phyloP scores from a whole-genome alignment of 768 basidiomycete species.

The Trametes maxima region DNA sequence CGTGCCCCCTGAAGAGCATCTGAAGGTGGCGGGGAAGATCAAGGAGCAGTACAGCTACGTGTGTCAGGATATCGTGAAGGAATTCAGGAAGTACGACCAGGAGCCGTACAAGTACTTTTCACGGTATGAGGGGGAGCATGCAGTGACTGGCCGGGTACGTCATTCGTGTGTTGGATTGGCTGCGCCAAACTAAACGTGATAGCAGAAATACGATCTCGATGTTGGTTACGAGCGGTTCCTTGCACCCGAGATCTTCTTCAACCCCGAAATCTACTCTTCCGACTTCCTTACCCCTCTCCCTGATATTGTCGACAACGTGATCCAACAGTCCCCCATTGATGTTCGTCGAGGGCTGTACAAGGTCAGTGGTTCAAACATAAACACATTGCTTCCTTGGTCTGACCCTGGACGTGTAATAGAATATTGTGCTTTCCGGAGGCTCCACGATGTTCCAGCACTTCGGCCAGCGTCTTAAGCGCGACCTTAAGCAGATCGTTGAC shows the following conservation, averaged over 20 bases:
- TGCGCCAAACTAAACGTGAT: neutral
- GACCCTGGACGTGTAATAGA: conserved; percentile 70
- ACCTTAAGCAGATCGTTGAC: conserved; percentile 93
- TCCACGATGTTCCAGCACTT: conserved; percentile 99
- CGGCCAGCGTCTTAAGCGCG: conserved; percentile 93
- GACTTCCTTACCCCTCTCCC: conserved; percentile 97
- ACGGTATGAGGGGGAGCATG: conserved; percentile 91
- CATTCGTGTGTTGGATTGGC: too few relatives aligned
- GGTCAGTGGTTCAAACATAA: conserved; percentile 42
- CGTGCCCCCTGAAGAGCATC: conserved; percentile 96
- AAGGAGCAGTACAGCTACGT: conserved; percentile 99
- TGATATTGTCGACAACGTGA: conserved; percentile 93
- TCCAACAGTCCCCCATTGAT: conserved; percentile 95
- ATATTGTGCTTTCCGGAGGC: conserved; percentile 95
- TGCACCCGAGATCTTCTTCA: conserved; percentile 99
- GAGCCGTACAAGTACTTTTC: conserved; percentile 96
- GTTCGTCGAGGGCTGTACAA: conserved; percentile 96
- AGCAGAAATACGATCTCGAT: conserved; percentile 85
- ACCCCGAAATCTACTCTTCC: conserved; percentile 97
- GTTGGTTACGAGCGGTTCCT: conserved; percentile 99
- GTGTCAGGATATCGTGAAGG: conserved; percentile 98
- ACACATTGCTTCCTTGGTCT: neutral
- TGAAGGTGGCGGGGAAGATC: conserved; percentile 88
- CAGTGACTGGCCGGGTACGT: conserved; percentile 86
- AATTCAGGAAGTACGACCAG: conserved; percentile 96